Base-by-base conservation (phyloP, 805 yeast genomes). In the Candida schatavii region DNA sequence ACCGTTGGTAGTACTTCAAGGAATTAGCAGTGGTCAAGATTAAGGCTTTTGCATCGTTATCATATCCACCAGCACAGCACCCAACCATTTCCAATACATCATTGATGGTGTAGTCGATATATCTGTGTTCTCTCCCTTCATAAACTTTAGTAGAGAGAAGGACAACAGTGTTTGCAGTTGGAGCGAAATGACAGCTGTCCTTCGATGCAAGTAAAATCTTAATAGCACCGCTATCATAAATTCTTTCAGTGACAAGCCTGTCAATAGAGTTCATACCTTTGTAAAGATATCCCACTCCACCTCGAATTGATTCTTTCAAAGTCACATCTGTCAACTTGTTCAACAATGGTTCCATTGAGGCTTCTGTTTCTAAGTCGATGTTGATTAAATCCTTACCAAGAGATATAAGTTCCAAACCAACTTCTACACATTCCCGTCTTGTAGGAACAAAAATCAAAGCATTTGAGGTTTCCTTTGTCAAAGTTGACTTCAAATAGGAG, bases 51-150 rank as follows among this genome's bases (percentile, higher is more conserved):
- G 62, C 58, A 2, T 57, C 59, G 7, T 52, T 46, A 17, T 38
- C 41, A 47, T 2, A 46, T 38, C 62, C 55, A 0, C 74, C 64
- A 1, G 80, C 78, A 44, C 68, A 57, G 39, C 68, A 56, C 7
- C 75, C 74, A 9, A 83, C 62, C 88, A 86, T 84, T 49, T 83
- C 91, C 37, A 80, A 54, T 1, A 87, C 31, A 9, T 80, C 83
- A 45, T 71, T 75, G 20, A 87, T 70, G 0, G 88, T 68, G 54
- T 88, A 90, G 56, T 83, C 86, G 33, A 81, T 59, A 47, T 75
- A 78, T 25, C 90, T 64, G 50, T 82, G 87, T 49, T 86, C 96
- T 38, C 71, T 75, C 0, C 87, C 91, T 35, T 87, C 93, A 54
- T 69, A 84, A 15, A 61, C 68, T 51, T 79, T 83, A 0, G 97